A percentile compares a stretch with the other conserved stretches of the same genome.
These are phyloP conservation scores for Fraxinus ornus DNA, from an alignment of 305 asterid genomes.

Conservation along the genomic window DNA sequence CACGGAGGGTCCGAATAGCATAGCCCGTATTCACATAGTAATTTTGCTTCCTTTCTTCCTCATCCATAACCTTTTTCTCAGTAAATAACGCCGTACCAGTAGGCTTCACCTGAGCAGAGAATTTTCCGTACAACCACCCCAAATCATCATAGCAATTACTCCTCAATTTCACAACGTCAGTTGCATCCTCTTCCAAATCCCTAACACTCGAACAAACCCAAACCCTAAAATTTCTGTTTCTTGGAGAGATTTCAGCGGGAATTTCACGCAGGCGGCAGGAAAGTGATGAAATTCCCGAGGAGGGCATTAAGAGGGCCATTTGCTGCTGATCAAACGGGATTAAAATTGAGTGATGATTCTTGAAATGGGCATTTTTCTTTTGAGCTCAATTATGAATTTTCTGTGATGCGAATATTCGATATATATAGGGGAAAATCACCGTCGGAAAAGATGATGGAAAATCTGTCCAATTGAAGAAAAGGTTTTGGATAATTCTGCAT, in stretches of 20 bases:
- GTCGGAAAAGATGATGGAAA: constrained; percentile 21
- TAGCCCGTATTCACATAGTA: constrained; percentile 80
- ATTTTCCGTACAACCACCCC: constrained; percentile 46
- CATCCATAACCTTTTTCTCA: constrained; percentile 38
- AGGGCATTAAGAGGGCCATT: constrained; percentile 50
- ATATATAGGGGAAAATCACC: constrained; percentile 17
- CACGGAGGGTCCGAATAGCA: constrained; percentile 84
- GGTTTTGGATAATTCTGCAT: constrained; percentile 39
- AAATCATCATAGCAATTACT: constrained; percentile 28
- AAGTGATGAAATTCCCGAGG: constrained; percentile 51
- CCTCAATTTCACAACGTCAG: constrained; percentile 37
- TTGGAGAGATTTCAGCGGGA: constrained; percentile 28
- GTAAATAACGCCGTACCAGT: constrained; percentile 39
- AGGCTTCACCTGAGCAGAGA: constrained; percentile 52
- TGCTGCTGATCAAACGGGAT: constrained; percentile 14
- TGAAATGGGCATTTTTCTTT: constrained; percentile 23
- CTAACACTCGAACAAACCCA: constrained; percentile 45
- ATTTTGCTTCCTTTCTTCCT: constrained; percentile 70
- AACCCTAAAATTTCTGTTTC: constrained; percentile 35
- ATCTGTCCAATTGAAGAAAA: constrained; percentile 38
- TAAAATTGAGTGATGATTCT: not conserved
- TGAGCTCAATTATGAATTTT: not conserved
- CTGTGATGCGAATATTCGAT: constrained; percentile 49
- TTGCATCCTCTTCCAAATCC: constrained; percentile 58
- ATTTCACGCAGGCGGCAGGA: constrained; percentile 25